These are phyloP conservation scores for Fusarium musae DNA, from an alignment of 2,329 filamentous ascomycete genomes.

Conservation along the genomic window DNA sequence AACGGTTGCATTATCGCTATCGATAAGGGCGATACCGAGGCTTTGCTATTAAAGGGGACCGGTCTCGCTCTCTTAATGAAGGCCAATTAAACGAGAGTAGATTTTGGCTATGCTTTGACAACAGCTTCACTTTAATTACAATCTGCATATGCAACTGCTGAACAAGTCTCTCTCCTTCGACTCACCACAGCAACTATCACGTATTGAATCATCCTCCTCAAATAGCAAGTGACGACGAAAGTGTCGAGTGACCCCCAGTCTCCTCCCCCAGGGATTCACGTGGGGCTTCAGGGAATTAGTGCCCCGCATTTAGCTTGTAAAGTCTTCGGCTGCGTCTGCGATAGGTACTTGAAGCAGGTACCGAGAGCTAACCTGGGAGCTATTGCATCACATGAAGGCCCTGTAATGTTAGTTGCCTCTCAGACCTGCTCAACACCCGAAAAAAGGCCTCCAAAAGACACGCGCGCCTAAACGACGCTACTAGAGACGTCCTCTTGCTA, in stretches of 20 bases:
- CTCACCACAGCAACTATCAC: neutral
- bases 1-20: constrained; percentile 24
- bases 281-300: constrained; percentile 41
- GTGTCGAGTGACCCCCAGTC: constrained; percentile 27
- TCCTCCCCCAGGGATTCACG: constrained; percentile 23
- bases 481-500: constrained; percentile 28
- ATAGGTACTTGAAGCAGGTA: constrained; percentile 33
- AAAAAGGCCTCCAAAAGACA: constrained; percentile 31
- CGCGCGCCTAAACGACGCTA: constrained; percentile 3
- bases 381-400: constrained; percentile 47
- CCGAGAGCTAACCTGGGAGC: constrained; percentile 35
- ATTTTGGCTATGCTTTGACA: neutral
- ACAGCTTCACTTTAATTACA: neutral
- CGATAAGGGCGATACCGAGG: constrained; percentile 32
- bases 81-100: constrained; percentile 1
- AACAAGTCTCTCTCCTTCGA: neutral
- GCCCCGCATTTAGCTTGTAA: constrained; percentile 45
- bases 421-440: constrained; percentile 17
- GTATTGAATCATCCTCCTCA: neutral
- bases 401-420: constrained; percentile 19
- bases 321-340: constrained; percentile 12
- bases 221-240: neutral
- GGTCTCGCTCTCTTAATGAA: constrained; percentile 1
- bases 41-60: constrained; percentile 37
- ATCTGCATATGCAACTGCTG: neutral